A percentile compares a stretch with the other conserved stretches of the same genome.
Evolutionary conservation across 129 eudicot genomes (phyloP).

Genomic region (Centella asiatica): DNA sequence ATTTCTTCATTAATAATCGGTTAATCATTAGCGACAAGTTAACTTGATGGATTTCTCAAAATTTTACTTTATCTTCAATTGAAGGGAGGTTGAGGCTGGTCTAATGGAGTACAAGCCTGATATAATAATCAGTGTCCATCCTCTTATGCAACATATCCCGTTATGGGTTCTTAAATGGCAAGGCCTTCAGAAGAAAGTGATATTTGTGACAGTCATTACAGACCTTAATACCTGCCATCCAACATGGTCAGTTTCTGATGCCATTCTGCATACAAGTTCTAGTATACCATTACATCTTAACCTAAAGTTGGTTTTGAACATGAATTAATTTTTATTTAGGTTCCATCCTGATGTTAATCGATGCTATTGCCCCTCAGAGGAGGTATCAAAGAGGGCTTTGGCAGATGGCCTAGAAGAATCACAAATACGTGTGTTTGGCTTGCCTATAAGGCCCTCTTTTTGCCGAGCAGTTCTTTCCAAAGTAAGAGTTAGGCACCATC

Average conservation of each 20-base stretch:
- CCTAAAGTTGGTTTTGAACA: background rate
- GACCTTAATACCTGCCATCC: slow-evolving; percentile 94
- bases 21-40: background rate
- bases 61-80: slow-evolving; percentile 3
- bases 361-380: slow-evolving; percentile 91
- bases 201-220: slow-evolving; percentile 89
- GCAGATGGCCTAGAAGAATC: slow-evolving; percentile 58
- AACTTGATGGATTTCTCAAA: slow-evolving; percentile 10
- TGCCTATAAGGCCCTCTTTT: slow-evolving; percentile 95
- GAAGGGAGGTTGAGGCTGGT: slow-evolving; percentile 97
- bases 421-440: slow-evolving; percentile 80
- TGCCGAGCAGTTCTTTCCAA: slow-evolving; percentile 68
- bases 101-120: slow-evolving; percentile 98
- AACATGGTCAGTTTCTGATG: slow-evolving; percentile 47
- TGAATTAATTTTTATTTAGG: slow-evolving; percentile 29
- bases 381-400: slow-evolving; percentile 82
- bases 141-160: slow-evolving; percentile 97
- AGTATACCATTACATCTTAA: background rate
- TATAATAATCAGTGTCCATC: slow-evolving; percentile 92
- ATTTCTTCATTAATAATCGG: background rate
- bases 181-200: slow-evolving; percentile 87
- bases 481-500: slow-evolving; percentile 28
- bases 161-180: slow-evolving; percentile 98
- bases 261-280: background rate
- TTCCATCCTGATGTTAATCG: slow-evolving; percentile 88